A percentile compares a stretch with the other conserved stretches of the same genome.
These are phyloP conservation scores for Pelargonium cotyledonis DNA, from an alignment of 441 rosid genomes.

Conservation along the genomic window DNA sequence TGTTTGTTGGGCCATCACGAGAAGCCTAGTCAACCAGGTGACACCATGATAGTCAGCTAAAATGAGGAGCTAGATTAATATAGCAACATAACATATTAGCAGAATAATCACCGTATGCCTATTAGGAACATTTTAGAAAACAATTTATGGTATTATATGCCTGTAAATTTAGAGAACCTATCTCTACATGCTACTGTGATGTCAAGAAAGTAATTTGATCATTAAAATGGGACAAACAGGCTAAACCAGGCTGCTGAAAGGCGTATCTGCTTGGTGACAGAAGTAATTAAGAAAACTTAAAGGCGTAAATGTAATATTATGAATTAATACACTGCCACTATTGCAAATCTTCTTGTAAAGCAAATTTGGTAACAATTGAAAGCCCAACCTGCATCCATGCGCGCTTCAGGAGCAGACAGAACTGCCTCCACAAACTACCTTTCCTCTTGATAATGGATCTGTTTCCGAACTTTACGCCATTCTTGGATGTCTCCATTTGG, in stretches of 20 bases:
- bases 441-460: constrained; percentile 40
- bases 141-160: constrained; percentile 3
- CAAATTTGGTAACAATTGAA: constrained; percentile 15
- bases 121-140: constrained; percentile 3
- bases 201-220: background rate
- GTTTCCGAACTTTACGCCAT: constrained; percentile 32
- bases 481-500: constrained; percentile 28
- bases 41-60: constrained; percentile 22
- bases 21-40: constrained; percentile 53
- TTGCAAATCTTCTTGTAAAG: background rate
- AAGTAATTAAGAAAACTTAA: background rate
- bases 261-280: background rate
- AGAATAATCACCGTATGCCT: constrained; percentile 4
- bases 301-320: background rate
- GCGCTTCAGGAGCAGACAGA: constrained; percentile 73
- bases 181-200: constrained; percentile 6
- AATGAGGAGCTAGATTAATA: constrained; percentile 10
- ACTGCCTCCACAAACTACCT: constrained; percentile 83
- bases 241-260: constrained; percentile 6
- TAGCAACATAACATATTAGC: constrained; percentile 5
- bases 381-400: constrained; percentile 91
- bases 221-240: background rate
- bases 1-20: constrained; percentile 94
- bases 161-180: background rate
- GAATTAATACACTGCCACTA: background rate